Evolutionary conservation across 1,284 basidiomycete genomes (phyloP).

Genomic region (Agaricales sp.): DNA sequence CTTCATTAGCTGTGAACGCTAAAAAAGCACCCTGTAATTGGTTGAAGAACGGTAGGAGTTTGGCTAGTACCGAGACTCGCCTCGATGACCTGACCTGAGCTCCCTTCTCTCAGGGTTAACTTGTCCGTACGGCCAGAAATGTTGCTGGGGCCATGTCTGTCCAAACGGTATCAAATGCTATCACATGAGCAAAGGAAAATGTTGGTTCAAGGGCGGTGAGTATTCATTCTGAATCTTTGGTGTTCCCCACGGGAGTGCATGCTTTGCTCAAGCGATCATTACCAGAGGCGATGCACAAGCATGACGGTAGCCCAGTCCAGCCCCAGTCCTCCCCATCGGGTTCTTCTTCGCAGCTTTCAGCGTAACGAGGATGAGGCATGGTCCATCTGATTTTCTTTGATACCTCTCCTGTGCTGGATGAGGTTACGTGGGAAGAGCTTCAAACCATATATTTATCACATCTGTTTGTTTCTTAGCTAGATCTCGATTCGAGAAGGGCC

Average conservation of each 20-base stretch:
- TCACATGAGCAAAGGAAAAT: slow-evolving; percentile 56
- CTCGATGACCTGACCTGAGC: slow-evolving; percentile 2
- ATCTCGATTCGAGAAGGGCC: no score
- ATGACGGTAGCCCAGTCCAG: not conserved
- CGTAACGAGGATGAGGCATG: no score
- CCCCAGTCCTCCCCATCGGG: not conserved
- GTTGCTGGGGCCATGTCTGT: slow-evolving; percentile 76
- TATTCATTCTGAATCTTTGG: slow-evolving; percentile 5
- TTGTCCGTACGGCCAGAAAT: slow-evolving; percentile 60
- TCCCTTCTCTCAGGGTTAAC: slow-evolving; percentile 41
- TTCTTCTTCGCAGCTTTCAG: not conserved
- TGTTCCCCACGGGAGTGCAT: not conserved
- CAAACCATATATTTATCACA: no score
- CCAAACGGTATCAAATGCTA: slow-evolving; percentile 65
- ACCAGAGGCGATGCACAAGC: slow-evolving; percentile 3
- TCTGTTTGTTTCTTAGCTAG: no score
- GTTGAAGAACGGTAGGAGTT: slow-evolving; percentile 53
- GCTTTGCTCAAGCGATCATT: no score
- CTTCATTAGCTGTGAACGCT: slow-evolving; percentile 53
- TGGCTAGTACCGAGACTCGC: slow-evolving; percentile 1
- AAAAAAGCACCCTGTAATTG: slow-evolving; percentile 77
- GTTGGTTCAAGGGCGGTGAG: slow-evolving; percentile 76
- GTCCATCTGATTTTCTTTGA: no score
- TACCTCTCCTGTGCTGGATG: no score
- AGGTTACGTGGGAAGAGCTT: no score